A percentile compares a stretch with the other conserved stretches of the same genome.
phyloP scores from a whole-genome alignment of 768 basidiomycete genomes.

The Hericium rajendrae region DNA sequence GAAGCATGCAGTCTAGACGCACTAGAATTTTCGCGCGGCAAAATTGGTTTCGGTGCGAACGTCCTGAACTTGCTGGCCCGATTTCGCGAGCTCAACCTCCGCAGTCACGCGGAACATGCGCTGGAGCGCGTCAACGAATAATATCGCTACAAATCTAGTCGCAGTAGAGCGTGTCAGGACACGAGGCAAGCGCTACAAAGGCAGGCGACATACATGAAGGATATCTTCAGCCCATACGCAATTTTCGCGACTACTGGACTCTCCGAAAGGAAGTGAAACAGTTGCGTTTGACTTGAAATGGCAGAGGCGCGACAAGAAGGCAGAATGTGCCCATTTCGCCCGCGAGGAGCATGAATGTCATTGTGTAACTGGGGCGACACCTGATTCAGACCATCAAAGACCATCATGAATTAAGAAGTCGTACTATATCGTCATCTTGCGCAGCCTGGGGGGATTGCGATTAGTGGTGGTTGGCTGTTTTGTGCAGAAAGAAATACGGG shows the following conservation, averaged over 20 bases:
- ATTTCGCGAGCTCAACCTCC: constrained; percentile 60
- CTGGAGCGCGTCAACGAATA: constrained; percentile 89
- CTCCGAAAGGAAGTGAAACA: constrained; percentile 67
- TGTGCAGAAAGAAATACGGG: background rate
- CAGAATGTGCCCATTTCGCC: constrained; percentile 85
- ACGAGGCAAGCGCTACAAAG: background rate
- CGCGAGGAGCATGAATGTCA: constrained; percentile 75
- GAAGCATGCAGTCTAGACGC: constrained; percentile 19
- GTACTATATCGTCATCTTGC: constrained; percentile 41
- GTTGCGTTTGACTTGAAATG: constrained; percentile 57
- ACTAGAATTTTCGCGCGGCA: constrained; percentile 93
- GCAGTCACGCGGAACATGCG: constrained; percentile 79
- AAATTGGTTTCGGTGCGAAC: constrained; percentile 79
- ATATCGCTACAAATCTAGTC: constrained; percentile 66
- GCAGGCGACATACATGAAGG: constrained; percentile 63
- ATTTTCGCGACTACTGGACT: constrained; percentile 70
- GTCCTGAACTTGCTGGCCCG: constrained; percentile 40
- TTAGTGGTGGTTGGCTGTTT: background rate
- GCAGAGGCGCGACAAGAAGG: constrained; percentile 76
- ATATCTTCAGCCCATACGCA: constrained; percentile 87
- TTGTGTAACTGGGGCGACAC: constrained; percentile 46
- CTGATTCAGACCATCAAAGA: background rate
- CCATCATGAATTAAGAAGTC: constrained; percentile 6
- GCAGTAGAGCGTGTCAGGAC: background rate
- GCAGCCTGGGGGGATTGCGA: background rate